phyloP scores from a whole-genome alignment of 139 green algal genomes.

The Haematococcus lacustris region DNA sequence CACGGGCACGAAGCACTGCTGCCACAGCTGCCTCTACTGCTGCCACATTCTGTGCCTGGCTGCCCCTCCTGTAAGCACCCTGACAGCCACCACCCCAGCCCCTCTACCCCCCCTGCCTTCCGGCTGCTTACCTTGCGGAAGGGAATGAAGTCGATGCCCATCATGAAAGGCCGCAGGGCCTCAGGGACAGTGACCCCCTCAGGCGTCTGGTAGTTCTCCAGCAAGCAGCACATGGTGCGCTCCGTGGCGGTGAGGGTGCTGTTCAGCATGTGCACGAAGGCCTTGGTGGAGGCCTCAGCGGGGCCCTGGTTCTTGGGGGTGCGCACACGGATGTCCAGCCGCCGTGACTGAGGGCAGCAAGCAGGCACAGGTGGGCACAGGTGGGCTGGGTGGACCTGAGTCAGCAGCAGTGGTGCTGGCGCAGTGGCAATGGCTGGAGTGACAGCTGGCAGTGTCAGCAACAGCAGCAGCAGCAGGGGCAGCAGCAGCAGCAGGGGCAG shows the following conservation, averaged over 20 bases:
- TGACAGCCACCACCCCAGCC: no score
- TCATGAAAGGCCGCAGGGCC: slow-evolving; percentile 83
- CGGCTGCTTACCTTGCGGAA: slow-evolving; percentile 72
- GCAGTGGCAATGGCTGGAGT: no score
- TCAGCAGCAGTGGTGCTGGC: no score
- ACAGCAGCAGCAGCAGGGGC: no score
- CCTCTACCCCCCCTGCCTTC: no score
- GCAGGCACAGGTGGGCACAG: no score
- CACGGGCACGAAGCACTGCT: no score
- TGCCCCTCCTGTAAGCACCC: no score
- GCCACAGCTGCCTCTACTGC: no score
- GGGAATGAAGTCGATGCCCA: slow-evolving; percentile 90
- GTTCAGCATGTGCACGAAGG: slow-evolving; percentile 98
- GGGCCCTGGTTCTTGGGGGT: slow-evolving; percentile 38
- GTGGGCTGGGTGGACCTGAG: no score
- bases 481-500: not conserved
- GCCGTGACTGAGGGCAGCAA: slow-evolving; percentile 78
- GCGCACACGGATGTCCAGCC: slow-evolving; percentile 72
- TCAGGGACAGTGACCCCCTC: slow-evolving; percentile 46
- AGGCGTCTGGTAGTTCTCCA: slow-evolving; percentile 94
- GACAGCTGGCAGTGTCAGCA: no score
- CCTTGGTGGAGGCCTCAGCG: slow-evolving; percentile 68
- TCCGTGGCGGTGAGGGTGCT: slow-evolving; percentile 92
- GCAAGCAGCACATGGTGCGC: slow-evolving; percentile 94
- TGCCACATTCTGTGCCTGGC: no score